Conservation (phyloP, 331 rosid species). For the Acacia concinna region DNA sequence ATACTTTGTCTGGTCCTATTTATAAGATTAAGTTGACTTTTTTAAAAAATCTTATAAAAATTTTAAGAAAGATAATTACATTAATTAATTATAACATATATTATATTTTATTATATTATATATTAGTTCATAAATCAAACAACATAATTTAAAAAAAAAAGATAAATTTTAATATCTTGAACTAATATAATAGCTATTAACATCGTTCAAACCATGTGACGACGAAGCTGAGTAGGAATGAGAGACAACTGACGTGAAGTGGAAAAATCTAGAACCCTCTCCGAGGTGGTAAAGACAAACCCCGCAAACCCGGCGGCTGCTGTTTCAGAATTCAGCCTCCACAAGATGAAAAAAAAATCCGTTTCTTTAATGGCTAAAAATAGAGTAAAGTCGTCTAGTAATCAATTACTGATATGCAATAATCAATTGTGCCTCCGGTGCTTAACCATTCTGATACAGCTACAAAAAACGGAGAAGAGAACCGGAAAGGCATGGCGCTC, state of each 20-base stretch:
- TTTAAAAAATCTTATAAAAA: no score
- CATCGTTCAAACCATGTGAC: no score
- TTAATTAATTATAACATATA: no score
- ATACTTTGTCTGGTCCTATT: no score
- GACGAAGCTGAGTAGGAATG: neutral
- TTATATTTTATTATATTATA: no score
- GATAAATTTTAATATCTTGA: no score
- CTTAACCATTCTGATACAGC: neutral
- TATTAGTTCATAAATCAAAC: no score
- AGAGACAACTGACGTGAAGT: neutral
- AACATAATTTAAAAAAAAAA: no score
- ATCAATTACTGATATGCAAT: neutral
- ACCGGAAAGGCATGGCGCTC: conserved; percentile 48
- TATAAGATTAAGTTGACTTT: no score
- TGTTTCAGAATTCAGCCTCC: neutral
- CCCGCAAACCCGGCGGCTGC: neutral
- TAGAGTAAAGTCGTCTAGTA: neutral
- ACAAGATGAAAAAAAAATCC: neutral
- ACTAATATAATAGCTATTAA: no score
- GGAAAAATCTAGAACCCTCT: conserved; percentile 19
- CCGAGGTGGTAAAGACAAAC: neutral
- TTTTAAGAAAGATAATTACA: no score
- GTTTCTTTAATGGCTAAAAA: neutral
- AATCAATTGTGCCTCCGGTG: neutral
- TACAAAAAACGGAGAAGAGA: neutral